A percentile compares a stretch with the other conserved stretches of the same genome.
Evolutionary conservation across 2,329 filamentous ascomycete genomes (phyloP).

Genomic region (Claviceps sorghi): DNA sequence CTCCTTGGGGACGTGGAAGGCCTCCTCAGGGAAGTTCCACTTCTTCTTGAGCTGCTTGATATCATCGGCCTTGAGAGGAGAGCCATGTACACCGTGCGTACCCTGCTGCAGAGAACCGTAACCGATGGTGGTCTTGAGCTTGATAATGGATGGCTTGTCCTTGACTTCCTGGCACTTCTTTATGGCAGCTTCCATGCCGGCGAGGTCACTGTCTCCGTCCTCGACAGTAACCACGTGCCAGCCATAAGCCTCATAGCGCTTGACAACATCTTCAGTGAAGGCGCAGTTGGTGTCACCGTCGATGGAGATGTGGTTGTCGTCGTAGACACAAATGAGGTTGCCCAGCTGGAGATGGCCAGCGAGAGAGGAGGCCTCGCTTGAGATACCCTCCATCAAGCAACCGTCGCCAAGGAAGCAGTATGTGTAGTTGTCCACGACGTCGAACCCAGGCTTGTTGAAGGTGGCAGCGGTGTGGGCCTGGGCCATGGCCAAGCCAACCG

Average conservation of each 20-base stretch:
- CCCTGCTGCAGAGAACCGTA: conserved; percentile 88
- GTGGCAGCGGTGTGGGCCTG: conserved; percentile 78
- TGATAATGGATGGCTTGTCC: conserved; percentile 94
- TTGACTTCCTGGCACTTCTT: conserved; percentile 72
- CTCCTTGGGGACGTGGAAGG: conserved; percentile 83
- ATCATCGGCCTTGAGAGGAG: conserved; percentile 88
- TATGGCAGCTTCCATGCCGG: conserved; percentile 77
- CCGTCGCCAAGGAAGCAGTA: conserved; percentile 96
- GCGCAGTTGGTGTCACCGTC: conserved; percentile 92
- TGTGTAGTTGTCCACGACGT: conserved; percentile 91
- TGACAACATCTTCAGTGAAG: conserved; percentile 91
- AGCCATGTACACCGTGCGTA: conserved; percentile 90
- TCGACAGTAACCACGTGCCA: conserved; percentile 81
- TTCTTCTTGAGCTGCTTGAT: conserved; percentile 84
- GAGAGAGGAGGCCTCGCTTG: conserved; percentile 77
- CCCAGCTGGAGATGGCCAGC: conserved; percentile 95
- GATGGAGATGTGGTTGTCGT: conserved; percentile 95
- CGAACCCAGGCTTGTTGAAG: conserved; percentile 95
- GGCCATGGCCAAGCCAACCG: conserved; percentile 93
- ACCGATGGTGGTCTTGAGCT: conserved; percentile 93
- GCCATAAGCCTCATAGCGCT: conserved; percentile 93
- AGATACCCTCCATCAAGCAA: conserved; percentile 96
- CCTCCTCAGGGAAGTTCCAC: conserved; percentile 90
- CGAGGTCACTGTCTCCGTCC: conserved; percentile 80
- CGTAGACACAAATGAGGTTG: conserved; percentile 93